Evolutionary conservation across 257 asterid genomes (phyloP), one percentile per base, ranked within the genome.

Genomic region (Nyctanthes arbortristis): DNA sequence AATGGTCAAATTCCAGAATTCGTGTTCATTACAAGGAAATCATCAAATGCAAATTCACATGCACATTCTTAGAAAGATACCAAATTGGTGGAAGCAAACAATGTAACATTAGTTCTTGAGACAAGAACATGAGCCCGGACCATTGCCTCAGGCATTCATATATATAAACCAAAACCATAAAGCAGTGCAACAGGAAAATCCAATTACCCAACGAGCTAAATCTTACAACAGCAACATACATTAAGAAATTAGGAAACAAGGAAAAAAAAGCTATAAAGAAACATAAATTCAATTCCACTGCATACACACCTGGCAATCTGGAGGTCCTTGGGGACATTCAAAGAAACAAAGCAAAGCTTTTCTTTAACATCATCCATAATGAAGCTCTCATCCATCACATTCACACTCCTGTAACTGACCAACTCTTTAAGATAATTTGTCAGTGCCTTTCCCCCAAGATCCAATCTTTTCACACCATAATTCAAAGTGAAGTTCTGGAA

Each of bases 311-410:
- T 89, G 0, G 99, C 99, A 73, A 91, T 77, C 68, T 87, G 75
- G 80, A 94, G 89, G 78, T 94, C 99, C 75, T 93, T 82, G 47
- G 82, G 81, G 71, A 85, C 82, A 73, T 94, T 91, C 74, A 89
- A 80, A 49, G 99, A 94, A 59, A 94, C 97, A 52, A 91, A 91
- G 79, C 99, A 91, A 22, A 94, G 87, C 82, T 89, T 85, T 83
- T 94, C 99, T 81, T 94, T 94, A 5, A 94, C 99, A 86, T 94
- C 90, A 74, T 94, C 99, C 79, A 94, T 89, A 57, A 87, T 78
- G 65, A 91, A 91, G 73, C 89, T 91, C 81, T 94, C 96, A 65
- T 94, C 99, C 99, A 91, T 94, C 67, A 94, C 88, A 84, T 94
- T 94, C 56, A 94, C 95, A 78, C 95, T 91, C 74, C 96, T 82